Base-by-base conservation (phyloP, 1,139 yeast genomes). In the Scheffersomyces quercinus region DNA sequence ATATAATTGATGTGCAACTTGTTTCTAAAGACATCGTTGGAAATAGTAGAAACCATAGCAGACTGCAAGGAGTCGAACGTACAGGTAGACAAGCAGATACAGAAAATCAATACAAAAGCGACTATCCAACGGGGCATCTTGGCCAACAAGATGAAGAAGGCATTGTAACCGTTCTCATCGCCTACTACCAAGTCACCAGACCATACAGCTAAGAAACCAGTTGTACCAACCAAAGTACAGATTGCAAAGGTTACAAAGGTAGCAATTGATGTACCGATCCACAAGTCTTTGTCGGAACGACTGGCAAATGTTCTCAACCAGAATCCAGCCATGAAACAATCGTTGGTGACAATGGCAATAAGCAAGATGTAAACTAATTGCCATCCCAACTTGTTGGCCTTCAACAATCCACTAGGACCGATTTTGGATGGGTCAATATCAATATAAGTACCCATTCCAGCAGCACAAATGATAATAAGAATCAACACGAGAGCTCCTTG, bases 231-330 rank as follows among this genome's bases (percentile, higher is more conserved):
- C 40, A 89, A 74, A 1, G 88, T 79, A 52, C 84, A 79, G 47
- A 89, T 75, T 15, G 74, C 70, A 45, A 86, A 80, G 36, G 83
- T 72, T 31, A 86, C 77, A 46, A 86, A 59, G 0, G 93, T 77
- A 1, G 97, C 96, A 47, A 90, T 67, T 2, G 83, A 71, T 43
- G 91, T 81, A 16, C 95, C 95, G 53, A 88, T 78, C 64, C 79
- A 67, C 56, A 91, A 74, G 58, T 90, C 97, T 55, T 74, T 81
- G 64, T 89, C 81, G 9, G 90, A 70, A 50, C 81, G 80, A 12
- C 96, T 85, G 3, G 98, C 96, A 71, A 91, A 91, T 0, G 98
- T 87, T 59, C 98, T 77, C 52, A 91, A 70, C 98, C 98, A 91
- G 62, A 90, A 90, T 0, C 96, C 96, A 30, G 96, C 81, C 77